These are phyloP conservation scores for Dalbergia cochinchinensis DNA, from an alignment of 306 rosid genomes.

Conservation along the genomic window DNA sequence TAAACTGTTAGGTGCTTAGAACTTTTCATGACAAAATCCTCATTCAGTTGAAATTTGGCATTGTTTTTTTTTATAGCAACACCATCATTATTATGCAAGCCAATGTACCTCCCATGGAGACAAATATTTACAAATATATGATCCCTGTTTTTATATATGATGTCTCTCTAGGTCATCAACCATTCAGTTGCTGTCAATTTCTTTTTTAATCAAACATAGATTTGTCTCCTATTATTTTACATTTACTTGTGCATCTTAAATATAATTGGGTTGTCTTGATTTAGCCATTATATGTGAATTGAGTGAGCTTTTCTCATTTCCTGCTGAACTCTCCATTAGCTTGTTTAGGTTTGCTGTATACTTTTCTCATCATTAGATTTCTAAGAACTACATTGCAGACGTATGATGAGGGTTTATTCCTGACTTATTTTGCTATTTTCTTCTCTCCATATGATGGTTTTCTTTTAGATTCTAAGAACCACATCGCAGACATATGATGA, in stretches of 20 bases:
- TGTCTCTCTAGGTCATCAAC: conserved; percentile 16
- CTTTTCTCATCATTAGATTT: conserved; percentile 33
- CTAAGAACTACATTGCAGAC: background rate
- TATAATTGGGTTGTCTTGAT: background rate
- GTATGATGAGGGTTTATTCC: conserved; percentile 3
- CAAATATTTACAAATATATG: conserved; percentile 31
- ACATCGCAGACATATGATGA: background rate
- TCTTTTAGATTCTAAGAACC: conserved; percentile 21
- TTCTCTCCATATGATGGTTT: too few relatives aligned
- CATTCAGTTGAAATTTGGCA: conserved; percentile 17
- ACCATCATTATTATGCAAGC: conserved; percentile 2
- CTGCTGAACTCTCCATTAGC: background rate
- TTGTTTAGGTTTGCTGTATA: conserved; percentile 24
- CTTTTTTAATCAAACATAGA: conserved; percentile 4
- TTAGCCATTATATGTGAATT: conserved; percentile 21
- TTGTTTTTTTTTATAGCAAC: conserved; percentile 20
- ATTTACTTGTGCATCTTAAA: conserved; percentile 12
- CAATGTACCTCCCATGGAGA: background rate
- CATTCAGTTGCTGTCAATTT: conserved; percentile 20
- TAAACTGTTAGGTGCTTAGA: conserved; percentile 4
- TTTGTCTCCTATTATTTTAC: conserved; percentile 27
- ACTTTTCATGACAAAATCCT: conserved; percentile 4
- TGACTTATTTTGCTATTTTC: conserved; percentile 6
- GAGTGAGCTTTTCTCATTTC: conserved; percentile 22
- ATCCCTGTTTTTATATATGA: conserved; percentile 14